Evolutionary conservation across 2,329 filamentous ascomycete genomes (phyloP).

Genomic region (Aureobasidium sp.): DNA sequence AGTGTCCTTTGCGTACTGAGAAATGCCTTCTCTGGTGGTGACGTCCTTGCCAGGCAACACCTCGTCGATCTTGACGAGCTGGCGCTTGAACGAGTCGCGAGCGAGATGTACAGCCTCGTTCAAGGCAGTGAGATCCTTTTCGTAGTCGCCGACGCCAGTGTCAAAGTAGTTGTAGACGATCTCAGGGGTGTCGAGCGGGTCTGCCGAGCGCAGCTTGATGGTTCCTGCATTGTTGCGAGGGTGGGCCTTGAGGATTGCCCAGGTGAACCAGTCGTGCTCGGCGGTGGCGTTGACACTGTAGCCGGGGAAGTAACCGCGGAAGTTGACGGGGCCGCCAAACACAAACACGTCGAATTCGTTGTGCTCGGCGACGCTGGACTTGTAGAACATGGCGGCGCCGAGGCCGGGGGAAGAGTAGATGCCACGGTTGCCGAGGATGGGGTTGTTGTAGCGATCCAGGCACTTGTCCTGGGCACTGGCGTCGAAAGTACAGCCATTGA

Average conservation of each 20-base stretch:
- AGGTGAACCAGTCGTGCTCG: conserved; percentile 41
- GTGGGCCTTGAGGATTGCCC: conserved; percentile 55
- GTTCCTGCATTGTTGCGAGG: conserved; percentile 55
- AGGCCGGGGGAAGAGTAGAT: conserved; percentile 47
- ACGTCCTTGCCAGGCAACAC: conserved; percentile 33
- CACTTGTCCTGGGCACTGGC: conserved; percentile 42
- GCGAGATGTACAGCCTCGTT: conserved; percentile 50
- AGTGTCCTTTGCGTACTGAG: conserved; percentile 43
- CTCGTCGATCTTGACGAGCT: conserved; percentile 35
- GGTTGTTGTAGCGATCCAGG: not conserved
- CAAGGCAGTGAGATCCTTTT: conserved; percentile 43
- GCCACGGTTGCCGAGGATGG: conserved; percentile 22
- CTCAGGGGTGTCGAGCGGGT: conserved; percentile 57
- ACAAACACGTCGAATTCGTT: conserved; percentile 42
- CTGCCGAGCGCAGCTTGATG: conserved; percentile 54
- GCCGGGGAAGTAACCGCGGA: conserved; percentile 51
- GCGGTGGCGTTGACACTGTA: conserved; percentile 42
- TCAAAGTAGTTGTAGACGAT: conserved; percentile 58
- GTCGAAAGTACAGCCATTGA: conserved; percentile 32
- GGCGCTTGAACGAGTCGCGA: conserved; percentile 33
- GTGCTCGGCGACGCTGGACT: conserved; percentile 34
- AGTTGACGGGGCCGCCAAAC: conserved; percentile 48
- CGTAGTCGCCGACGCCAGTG: conserved; percentile 35
- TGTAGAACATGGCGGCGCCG: conserved; percentile 40
- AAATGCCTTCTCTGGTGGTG: conserved; percentile 36